These are phyloP conservation scores for Fraxinus paxiana DNA, from an alignment of 305 asterid species.

Conservation along the genomic window DNA sequence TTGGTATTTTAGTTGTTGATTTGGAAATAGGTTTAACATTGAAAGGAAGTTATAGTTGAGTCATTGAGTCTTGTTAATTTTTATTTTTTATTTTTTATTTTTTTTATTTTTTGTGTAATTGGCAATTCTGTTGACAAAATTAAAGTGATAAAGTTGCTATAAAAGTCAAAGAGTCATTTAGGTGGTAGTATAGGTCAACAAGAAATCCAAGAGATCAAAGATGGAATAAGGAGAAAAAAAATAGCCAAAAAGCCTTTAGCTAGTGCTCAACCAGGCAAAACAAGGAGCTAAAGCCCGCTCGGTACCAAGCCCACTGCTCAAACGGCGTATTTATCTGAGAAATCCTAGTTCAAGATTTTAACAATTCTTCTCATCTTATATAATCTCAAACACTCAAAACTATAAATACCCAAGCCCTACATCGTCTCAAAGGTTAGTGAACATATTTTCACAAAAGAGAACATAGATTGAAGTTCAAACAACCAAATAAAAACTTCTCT, in stretches of 20 bases:
- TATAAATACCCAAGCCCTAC: background rate
- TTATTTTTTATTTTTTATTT: no score
- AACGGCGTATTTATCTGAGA: background rate
- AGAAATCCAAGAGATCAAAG: background rate
- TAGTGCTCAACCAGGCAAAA: background rate
- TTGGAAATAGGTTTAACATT: no score
- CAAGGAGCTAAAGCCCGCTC: background rate
- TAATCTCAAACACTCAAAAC: background rate
- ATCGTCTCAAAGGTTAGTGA: background rate
- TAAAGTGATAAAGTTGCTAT: background rate
- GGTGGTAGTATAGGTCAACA: background rate
- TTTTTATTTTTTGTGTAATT: no score
- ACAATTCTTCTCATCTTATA: background rate
- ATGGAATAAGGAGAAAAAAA: background rate
- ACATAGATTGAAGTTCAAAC: background rate
- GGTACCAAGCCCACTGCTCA: background rate
- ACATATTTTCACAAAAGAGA: background rate
- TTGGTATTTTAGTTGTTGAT: no score
- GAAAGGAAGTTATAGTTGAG: no score
- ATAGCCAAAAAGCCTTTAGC: background rate
- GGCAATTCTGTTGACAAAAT: background rate
- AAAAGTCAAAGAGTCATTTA: background rate
- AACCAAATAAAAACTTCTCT: no score
- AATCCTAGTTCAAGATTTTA: background rate
- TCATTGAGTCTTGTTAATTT: no score